Percentiles rank a stretch among this genome's conserved stretches.
These are phyloP conservation scores for Trapa incisa DNA, from an alignment of 345 rosid species.

Conservation along the genomic window DNA sequence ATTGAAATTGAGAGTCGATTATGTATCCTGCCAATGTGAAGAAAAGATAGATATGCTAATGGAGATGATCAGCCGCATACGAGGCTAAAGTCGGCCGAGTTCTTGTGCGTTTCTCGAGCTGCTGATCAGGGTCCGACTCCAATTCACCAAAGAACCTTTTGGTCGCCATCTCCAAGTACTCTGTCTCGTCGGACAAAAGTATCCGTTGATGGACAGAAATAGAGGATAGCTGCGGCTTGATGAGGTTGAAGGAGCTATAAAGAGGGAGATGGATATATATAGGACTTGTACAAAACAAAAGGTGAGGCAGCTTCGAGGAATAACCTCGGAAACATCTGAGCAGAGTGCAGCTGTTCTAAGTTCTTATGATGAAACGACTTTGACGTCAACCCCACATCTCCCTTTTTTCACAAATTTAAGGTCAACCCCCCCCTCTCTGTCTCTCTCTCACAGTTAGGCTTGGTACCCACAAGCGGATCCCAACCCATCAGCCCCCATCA, in stretches of 20 bases:
- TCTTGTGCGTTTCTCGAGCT: slow-evolving; percentile 43
- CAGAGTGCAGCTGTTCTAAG: slow-evolving; percentile 7
- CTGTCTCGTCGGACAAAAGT: neutral
- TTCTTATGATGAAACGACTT: slow-evolving; percentile 15
- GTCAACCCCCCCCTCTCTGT: no score
- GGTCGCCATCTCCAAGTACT: slow-evolving; percentile 34
- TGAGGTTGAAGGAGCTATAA: neutral
- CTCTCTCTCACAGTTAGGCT: no score
- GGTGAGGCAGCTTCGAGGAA: slow-evolving; percentile 33
- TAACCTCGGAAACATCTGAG: slow-evolving; percentile 18
- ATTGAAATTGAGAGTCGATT: neutral
- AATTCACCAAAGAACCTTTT: slow-evolving; percentile 41
- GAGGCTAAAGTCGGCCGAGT: slow-evolving; percentile 46
- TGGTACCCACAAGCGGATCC: no score
- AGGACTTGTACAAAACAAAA: neutral
- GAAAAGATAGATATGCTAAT: neutral
- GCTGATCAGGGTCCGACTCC: slow-evolving; percentile 28
- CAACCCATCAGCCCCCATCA: no score
- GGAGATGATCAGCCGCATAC: slow-evolving; percentile 26
- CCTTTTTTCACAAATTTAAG: neutral
- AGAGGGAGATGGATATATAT: neutral
- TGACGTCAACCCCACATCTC: slow-evolving; percentile 25
- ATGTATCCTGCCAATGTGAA: neutral
- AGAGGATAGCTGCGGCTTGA: neutral
- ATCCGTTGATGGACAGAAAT: neutral